Conservation (phyloP, 1,284 basidiomycete species). For the Malassezia caprae region DNA sequence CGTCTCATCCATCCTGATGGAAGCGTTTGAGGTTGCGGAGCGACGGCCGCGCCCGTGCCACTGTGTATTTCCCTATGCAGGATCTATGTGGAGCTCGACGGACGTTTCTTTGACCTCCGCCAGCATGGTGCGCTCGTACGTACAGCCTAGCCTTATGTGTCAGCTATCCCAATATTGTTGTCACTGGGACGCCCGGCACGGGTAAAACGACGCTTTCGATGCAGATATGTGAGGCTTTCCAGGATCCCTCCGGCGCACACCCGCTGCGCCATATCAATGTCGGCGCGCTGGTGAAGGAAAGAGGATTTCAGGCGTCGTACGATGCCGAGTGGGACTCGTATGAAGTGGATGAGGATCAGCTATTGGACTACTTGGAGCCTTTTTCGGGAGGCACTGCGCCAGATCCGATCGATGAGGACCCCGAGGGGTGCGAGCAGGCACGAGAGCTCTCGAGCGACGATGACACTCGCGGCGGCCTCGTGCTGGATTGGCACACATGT, state of each 20-base stretch:
- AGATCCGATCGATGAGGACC: slow-evolving; percentile 26
- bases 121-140: slow-evolving; percentile 18
- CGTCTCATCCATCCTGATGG: slow-evolving; percentile 35
- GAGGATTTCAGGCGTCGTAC: slow-evolving; percentile 69
- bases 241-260: slow-evolving; percentile 5
- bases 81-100: background rate
- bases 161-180: slow-evolving; percentile 66
- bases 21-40: background rate
- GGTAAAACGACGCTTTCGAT: slow-evolving; percentile 79
- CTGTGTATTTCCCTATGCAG: background rate
- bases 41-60: background rate
- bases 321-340: slow-evolving; percentile 91
- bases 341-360: slow-evolving; percentile 76
- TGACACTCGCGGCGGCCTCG: slow-evolving; percentile 56
- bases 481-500: slow-evolving; percentile 96
- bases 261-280: slow-evolving; percentile 65
- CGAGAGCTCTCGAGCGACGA: slow-evolving; percentile 19
- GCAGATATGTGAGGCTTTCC: slow-evolving; percentile 27
- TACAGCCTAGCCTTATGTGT: background rate
- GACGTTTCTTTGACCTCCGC: background rate
- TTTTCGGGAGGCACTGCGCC: slow-evolving; percentile 31
- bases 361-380: slow-evolving; percentile 40
- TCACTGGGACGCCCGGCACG: slow-evolving; percentile 78
- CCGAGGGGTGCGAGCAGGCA: slow-evolving; percentile 13
- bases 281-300: slow-evolving; percentile 75